These are phyloP conservation scores for Tulasnella sp. DNA, from an alignment of 768 basidiomycete species.

Conservation along the genomic window DNA sequence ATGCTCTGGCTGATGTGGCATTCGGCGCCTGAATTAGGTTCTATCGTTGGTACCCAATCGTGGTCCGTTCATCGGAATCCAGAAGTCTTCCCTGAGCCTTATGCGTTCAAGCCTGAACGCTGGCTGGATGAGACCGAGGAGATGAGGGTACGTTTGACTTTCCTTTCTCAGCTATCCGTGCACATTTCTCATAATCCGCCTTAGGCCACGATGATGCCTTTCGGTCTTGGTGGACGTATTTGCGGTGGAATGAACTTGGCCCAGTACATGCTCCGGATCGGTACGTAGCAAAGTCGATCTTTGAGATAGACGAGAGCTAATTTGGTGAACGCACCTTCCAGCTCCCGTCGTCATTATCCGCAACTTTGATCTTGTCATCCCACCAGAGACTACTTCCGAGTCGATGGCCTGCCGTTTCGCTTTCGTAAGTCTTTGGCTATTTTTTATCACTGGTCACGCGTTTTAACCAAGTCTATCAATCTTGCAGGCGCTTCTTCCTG, in stretches of 20 bases:
- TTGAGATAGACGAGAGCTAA: constrained; percentile 36
- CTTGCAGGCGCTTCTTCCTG: constrained; percentile 9
- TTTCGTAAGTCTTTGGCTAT: constrained; percentile 53
- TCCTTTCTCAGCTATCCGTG: background rate
- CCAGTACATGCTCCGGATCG: constrained; percentile 60
- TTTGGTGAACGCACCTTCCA: background rate
- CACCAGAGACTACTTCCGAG: constrained; percentile 63
- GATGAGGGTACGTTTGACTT: constrained; percentile 11
- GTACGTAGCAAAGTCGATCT: constrained; percentile 36
- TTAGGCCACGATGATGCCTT: constrained; percentile 68
- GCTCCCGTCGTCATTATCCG: constrained; percentile 46
- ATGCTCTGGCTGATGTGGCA: background rate
- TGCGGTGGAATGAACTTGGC: constrained; percentile 79
- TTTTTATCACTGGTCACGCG: background rate
- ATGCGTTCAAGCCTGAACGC: constrained; percentile 72
- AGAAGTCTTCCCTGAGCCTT: constrained; percentile 65
- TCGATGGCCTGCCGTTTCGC: constrained; percentile 79
- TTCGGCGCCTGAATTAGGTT: constrained; percentile 42
- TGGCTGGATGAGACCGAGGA: constrained; percentile 52
- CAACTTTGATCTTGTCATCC: constrained; percentile 66
- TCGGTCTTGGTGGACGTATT: constrained; percentile 65
- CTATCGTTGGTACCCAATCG: constrained; percentile 69
- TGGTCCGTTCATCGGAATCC: constrained; percentile 82
- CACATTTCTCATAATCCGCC: background rate
- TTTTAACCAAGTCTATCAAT: background rate